Percentiles rank a stretch among this genome's conserved stretches.
Conservation (phyloP, 108 stramenopile genomes). For the Cyclotella baltica region DNA sequence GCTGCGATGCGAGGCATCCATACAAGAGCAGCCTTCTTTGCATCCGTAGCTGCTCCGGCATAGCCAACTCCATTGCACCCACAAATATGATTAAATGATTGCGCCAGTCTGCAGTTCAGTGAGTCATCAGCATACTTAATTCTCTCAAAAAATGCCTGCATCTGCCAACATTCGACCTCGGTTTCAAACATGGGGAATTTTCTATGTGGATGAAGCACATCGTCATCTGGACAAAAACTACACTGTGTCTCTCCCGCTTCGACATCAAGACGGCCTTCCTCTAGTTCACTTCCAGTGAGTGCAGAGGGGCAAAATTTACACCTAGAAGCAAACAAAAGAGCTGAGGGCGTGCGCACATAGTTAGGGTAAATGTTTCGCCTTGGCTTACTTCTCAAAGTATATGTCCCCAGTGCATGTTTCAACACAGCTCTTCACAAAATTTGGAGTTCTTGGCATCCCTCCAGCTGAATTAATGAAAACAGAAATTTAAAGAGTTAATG, state of each 20-base stretch:
- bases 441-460: not conserved
- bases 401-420: not conserved
- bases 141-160: slow-evolving; percentile 7
- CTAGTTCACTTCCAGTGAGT: not conserved
- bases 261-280: not conserved
- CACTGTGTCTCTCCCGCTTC: not conserved
- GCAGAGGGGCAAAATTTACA: slow-evolving; percentile 4
- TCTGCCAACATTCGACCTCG: not conserved
- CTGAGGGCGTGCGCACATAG: not conserved
- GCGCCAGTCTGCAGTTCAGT: slow-evolving; percentile 23
- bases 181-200: not conserved
- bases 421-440: slow-evolving; percentile 12
- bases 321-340: not conserved
- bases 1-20: slow-evolving; percentile 29
- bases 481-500: not conserved
- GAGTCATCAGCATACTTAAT: slow-evolving; percentile 3
- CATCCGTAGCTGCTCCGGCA: slow-evolving; percentile 11
- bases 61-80: slow-evolving; percentile 27
- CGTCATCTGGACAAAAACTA: not conserved
- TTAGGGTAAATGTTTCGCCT: not conserved
- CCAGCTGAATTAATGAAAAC: not conserved
- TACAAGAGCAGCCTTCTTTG: slow-evolving; percentile 19
- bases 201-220: not conserved
- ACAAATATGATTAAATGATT: slow-evolving; percentile 25
- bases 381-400: not conserved